Conservation (phyloP, 768 basidiomycete species). For the Exidia glandulosa region DNA sequence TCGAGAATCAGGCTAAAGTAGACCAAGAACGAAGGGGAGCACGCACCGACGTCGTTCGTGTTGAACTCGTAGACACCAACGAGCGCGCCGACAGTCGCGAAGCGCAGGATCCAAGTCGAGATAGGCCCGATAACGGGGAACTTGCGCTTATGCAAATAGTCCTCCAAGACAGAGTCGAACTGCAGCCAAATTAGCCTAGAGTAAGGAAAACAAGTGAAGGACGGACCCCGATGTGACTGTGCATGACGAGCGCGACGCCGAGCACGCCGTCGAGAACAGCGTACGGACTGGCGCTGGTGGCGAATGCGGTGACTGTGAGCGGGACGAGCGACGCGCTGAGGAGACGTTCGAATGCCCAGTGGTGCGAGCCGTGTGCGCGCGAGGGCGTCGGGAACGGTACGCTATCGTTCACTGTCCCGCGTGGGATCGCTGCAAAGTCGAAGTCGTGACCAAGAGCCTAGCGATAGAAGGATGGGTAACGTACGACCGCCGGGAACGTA, state of each 20-base stretch:
- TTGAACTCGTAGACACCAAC: conserved; percentile 97
- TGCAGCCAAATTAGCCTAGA: conserved; percentile 16
- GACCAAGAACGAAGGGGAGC: neutral
- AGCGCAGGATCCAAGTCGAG: conserved; percentile 61
- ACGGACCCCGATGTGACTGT: conserved; percentile 90
- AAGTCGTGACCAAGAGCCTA: neutral
- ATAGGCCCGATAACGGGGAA: conserved; percentile 71
- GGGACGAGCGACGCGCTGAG: conserved; percentile 84
- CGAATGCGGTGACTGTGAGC: conserved; percentile 77
- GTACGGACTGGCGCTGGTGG: conserved; percentile 60
- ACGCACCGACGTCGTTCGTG: conserved; percentile 92
- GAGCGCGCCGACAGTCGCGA: conserved; percentile 67
- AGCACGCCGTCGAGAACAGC: conserved; percentile 86
- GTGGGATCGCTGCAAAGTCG: conserved; percentile 43
- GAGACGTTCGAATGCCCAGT: conserved; percentile 87
- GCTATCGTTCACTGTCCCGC: conserved; percentile 92
- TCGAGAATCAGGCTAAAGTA: neutral
- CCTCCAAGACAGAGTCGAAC: conserved; percentile 70
- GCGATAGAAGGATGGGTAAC: neutral
- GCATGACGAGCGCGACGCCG: conserved; percentile 78
- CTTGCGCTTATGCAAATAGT: conserved; percentile 91
- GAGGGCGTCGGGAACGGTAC: conserved; percentile 77
- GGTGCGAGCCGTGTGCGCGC: conserved; percentile 80
- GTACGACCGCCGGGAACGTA: neutral
- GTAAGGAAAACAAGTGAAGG: conserved; percentile 5